These are phyloP conservation scores for Mucor sp. DNA, from an alignment of 371 early-diverging fungal species.

Conservation along the genomic window DNA sequence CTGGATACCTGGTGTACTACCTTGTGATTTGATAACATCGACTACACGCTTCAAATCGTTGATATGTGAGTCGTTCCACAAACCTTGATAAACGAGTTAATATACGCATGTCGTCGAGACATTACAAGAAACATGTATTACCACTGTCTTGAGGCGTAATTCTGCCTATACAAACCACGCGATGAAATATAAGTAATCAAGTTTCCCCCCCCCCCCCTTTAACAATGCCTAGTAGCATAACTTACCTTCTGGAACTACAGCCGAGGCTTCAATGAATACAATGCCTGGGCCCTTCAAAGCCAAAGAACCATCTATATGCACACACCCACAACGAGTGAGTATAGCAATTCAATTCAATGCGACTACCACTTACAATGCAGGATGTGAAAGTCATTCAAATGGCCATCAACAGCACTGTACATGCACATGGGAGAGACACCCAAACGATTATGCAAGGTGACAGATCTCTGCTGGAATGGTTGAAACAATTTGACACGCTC, in stretches of 20 bases:
- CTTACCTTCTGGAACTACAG: slow-evolving; percentile 67
- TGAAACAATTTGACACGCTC: slow-evolving; percentile 54
- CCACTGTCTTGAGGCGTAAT: slow-evolving; percentile 74
- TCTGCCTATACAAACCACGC: slow-evolving; percentile 31
- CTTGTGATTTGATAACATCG: slow-evolving; percentile 65
- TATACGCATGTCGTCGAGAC: slow-evolving; percentile 17
- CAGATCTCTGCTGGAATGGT: slow-evolving; percentile 53
- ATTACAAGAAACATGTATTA: too few species aligned
- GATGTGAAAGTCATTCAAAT: slow-evolving; percentile 55
- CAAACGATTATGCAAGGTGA: slow-evolving; percentile 73
- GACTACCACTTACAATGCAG: slow-evolving; percentile 43
- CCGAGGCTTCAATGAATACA: slow-evolving; percentile 80
- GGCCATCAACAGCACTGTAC: slow-evolving; percentile 35
- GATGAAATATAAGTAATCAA: too few species aligned
- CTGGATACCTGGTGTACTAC: slow-evolving; percentile 64
- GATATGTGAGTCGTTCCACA: slow-evolving; percentile 82
- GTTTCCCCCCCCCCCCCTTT: too few species aligned
- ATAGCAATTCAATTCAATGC: too few species aligned
- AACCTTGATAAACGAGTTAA: neutral
- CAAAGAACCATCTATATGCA: slow-evolving; percentile 56
- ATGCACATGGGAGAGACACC: slow-evolving; percentile 83
- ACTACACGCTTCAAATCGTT: slow-evolving; percentile 60
- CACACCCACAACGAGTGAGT: neutral
- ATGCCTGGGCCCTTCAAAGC: slow-evolving; percentile 79
- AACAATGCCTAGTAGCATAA: neutral